A percentile compares a stretch with the other conserved stretches of the same genome.
phyloP scores from a whole-genome alignment of 306 rosid genomes.

The Coriaria nepalensis region DNA sequence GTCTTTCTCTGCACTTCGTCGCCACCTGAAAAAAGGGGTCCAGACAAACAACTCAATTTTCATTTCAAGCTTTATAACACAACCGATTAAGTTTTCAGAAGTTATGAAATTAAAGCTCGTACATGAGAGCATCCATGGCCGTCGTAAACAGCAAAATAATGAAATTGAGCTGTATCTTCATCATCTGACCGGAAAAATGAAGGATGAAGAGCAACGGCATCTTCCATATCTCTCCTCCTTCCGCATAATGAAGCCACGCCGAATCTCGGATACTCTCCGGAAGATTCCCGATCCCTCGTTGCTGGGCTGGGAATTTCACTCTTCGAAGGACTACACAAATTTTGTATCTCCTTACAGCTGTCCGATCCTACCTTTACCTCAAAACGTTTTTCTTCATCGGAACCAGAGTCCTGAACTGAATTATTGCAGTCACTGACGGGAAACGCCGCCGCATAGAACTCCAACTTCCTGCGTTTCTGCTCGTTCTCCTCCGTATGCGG shows the following conservation, averaged over 20 bases:
- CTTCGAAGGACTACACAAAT: too few species aligned
- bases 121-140: conserved; percentile 77
- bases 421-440: conserved; percentile 15
- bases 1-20: conserved; percentile 34
- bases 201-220: conserved; percentile 31
- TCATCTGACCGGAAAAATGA: conserved; percentile 7
- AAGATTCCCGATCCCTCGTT: neutral
- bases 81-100: neutral
- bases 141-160: conserved; percentile 49
- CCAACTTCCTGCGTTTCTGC: conserved; percentile 22
- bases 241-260: conserved; percentile 48
- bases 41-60: too few species aligned
- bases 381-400: conserved; percentile 11
- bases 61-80: neutral
- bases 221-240: conserved; percentile 56
- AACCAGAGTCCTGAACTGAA: conserved; percentile 14
- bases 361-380: neutral
- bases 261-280: conserved; percentile 17
- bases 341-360: too few species aligned
- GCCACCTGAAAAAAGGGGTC: conserved; percentile 27
- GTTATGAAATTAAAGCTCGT: neutral
- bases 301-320: neutral
- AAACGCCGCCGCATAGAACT: conserved; percentile 1
- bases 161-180: conserved; percentile 10
- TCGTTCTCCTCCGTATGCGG: conserved; percentile 5